These are phyloP conservation scores for Podospora australis DNA, from an alignment of 495 filamentous ascomycete species.

Conservation along the genomic window DNA sequence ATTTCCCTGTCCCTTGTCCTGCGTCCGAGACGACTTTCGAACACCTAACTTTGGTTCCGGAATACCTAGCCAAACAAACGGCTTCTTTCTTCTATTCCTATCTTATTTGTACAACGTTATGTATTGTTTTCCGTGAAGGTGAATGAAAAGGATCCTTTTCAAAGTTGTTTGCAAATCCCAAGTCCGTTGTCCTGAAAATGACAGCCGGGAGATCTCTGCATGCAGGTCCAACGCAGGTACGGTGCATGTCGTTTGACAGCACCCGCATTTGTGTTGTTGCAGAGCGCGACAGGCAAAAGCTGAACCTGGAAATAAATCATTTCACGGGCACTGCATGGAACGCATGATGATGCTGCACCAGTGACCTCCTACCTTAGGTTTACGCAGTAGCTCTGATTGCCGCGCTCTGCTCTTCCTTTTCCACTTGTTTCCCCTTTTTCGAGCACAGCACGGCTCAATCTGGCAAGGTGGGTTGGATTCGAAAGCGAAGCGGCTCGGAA, in stretches of 20 bases:
- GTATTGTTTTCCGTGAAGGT: too few species aligned
- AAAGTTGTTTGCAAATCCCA: too few species aligned
- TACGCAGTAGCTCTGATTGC: too few species aligned
- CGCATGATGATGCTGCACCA: not conserved
- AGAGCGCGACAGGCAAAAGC: not conserved
- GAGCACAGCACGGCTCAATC: not conserved
- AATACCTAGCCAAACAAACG: not conserved
- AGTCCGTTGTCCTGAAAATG: not conserved
- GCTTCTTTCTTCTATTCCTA: not conserved
- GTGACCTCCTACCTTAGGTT: not conserved
- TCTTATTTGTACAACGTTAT: not conserved
- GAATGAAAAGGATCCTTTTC: too few species aligned
- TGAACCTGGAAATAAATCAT: not conserved
- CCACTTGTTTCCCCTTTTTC: not conserved
- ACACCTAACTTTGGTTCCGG: not conserved
- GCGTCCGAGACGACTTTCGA: not conserved
- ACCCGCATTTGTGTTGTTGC: too few species aligned
- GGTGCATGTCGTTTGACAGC: too few species aligned
- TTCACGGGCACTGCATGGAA: not conserved
- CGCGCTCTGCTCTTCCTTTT: not conserved
- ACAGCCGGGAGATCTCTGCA: too few species aligned
- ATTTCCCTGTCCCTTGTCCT: too few species aligned
- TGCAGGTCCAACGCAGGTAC: too few species aligned
- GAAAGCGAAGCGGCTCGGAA: too few species aligned
- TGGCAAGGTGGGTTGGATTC: not conserved